Percentiles rank a stretch among this genome's conserved stretches.
Conservation (phyloP, 2,329 filamentous ascomycete genomes). For the Aureobasidium lini region DNA sequence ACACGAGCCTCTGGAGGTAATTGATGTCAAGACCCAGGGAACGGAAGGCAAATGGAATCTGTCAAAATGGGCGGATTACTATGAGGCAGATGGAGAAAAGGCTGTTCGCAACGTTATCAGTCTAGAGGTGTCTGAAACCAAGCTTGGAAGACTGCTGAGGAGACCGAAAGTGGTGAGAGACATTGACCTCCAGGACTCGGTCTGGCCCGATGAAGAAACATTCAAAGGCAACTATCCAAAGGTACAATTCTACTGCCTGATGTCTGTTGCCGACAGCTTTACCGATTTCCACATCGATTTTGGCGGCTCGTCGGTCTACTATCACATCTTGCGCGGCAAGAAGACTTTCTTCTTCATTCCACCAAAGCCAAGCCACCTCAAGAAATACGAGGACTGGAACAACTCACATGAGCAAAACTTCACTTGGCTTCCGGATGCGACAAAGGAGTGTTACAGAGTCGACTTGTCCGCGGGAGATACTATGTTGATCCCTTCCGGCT, state of each 20-base stretch:
- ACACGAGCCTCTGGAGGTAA: constrained; percentile 57
- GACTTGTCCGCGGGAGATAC: constrained; percentile 60
- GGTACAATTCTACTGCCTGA: constrained; percentile 62
- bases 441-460: constrained; percentile 59
- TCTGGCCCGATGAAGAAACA: constrained; percentile 47
- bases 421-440: constrained; percentile 57
- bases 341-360: constrained; percentile 68
- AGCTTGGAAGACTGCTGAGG: constrained; percentile 53
- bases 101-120: constrained; percentile 62
- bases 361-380: constrained; percentile 59
- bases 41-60: constrained; percentile 60
- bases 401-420: constrained; percentile 59
- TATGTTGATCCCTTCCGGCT: constrained; percentile 63
- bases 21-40: constrained; percentile 63
- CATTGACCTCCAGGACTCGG: constrained; percentile 49
- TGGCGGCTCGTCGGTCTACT: constrained; percentile 62
- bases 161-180: constrained; percentile 59
- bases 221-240: constrained; percentile 52
- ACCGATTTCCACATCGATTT: constrained; percentile 69
- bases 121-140: constrained; percentile 58
- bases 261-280: constrained; percentile 65
- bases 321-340: constrained; percentile 60
- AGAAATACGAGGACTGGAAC: constrained; percentile 66
- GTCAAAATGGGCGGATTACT: constrained; percentile 59
- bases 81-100: constrained; percentile 56